phyloP scores from a whole-genome alignment of 257 asterid species.

The Nicotiana noctiflora region DNA sequence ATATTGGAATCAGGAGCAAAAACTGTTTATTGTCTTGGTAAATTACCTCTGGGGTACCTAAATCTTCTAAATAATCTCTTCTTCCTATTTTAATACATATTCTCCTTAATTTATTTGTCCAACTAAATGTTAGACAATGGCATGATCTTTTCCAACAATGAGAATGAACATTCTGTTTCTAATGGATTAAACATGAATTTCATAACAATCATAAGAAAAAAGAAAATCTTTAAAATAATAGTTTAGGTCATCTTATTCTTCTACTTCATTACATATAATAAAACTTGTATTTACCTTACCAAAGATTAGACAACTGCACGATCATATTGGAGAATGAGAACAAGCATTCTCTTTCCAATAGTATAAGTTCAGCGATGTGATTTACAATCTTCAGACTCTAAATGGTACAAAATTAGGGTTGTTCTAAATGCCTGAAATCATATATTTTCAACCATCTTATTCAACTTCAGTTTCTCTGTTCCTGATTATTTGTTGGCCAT shows the following conservation, averaged over 20 bases:
- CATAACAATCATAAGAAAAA: not conserved
- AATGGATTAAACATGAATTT: not conserved
- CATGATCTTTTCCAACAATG: not conserved
- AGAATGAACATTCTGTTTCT: not conserved
- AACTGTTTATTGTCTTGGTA: not conserved
- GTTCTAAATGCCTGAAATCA: slow-evolving; percentile 1
- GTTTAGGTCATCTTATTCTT: not conserved
- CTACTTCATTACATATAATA: not conserved
- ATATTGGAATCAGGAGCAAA: not conserved
- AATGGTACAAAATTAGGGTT: slow-evolving; percentile 36
- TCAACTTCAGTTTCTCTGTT: not conserved
- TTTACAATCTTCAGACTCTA: slow-evolving; percentile 19
- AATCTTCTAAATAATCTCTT: not conserved
- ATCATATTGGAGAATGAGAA: slow-evolving; percentile 4
- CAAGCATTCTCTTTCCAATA: not conserved
- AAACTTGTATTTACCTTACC: not conserved
- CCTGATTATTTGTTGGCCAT: slow-evolving; percentile 4
- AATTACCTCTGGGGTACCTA: not conserved
- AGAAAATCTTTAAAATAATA: not conserved
- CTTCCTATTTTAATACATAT: not conserved
- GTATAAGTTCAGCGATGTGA: not conserved
- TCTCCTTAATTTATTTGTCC: not conserved
- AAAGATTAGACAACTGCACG: not conserved
- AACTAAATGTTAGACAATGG: not conserved
- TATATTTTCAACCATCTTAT: not conserved